Evolutionary conservation across 2,329 filamentous ascomycete species (phyloP).

Genomic region (Talaromyces islandicus): DNA sequence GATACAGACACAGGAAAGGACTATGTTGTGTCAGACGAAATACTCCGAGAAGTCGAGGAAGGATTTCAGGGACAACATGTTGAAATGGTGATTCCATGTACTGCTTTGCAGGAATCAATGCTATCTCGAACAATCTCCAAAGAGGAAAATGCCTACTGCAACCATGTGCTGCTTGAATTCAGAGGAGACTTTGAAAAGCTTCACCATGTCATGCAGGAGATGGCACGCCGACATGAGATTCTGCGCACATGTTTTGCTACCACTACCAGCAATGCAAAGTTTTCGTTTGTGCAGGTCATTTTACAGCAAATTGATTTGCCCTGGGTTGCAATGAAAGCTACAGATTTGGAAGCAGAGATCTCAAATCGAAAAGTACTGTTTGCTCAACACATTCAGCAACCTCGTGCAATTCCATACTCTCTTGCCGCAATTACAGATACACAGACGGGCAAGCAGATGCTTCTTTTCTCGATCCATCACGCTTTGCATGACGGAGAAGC

Average conservation of each 20-base stretch:
- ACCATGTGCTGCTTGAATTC: slow-evolving; percentile 62
- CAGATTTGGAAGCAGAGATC: slow-evolving; percentile 35
- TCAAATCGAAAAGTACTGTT: slow-evolving; percentile 36
- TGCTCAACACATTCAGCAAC: slow-evolving; percentile 15
- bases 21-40: slow-evolving; percentile 17
- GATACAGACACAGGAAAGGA: slow-evolving; percentile 2
- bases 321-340: slow-evolving; percentile 44
- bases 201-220: slow-evolving; percentile 54
- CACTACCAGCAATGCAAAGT: slow-evolving; percentile 54
- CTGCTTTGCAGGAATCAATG: slow-evolving; percentile 85
- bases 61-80: slow-evolving; percentile 34
- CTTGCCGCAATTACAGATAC: slow-evolving; percentile 17
- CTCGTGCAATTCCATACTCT: slow-evolving; percentile 23
- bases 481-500: slow-evolving; percentile 82
- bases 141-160: slow-evolving; percentile 58
- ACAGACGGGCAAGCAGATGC: slow-evolving; percentile 9
- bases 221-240: slow-evolving; percentile 65
- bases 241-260: slow-evolving; percentile 67
- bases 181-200: slow-evolving; percentile 47
- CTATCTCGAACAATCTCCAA: slow-evolving; percentile 51
- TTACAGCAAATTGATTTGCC: slow-evolving; percentile 43
- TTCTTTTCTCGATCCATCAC: slow-evolving; percentile 62
- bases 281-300: slow-evolving; percentile 68
- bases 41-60: slow-evolving; percentile 25
- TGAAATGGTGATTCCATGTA: slow-evolving; percentile 66